Evolutionary conservation across 148 eudicot species (phyloP), one percentile per base, ranked within the genome.

Genomic region (Chenopodium quinoa): DNA sequence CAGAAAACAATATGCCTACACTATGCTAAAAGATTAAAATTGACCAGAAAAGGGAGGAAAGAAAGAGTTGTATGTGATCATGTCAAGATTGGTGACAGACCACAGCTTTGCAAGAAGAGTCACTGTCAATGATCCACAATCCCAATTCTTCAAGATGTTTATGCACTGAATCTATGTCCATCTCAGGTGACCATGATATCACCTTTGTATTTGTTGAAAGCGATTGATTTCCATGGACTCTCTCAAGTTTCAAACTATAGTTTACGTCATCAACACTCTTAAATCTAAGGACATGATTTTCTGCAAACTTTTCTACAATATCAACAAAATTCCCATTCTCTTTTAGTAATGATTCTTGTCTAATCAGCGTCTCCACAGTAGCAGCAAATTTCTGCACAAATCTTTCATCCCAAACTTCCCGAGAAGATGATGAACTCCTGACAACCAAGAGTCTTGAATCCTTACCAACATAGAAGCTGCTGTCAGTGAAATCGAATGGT

Each of bases 81-180:
- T 65, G 66, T 85, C 84, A 93, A 82, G 92, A 90, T 46, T 63
- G 85, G 79, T 93, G 92, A 85, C 99, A 96, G 76, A 91, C 70
- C 66, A 96, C 97, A 71, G 94, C 91, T 64, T 76, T 90, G 83
- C 99, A 96, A 25, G 97, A 90, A 63, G 80, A 81, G 13, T 93
- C 95, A 29, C 82, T 79, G 84, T 93, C 97, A 31, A 96, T 85
- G 58, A 85, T 79, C 99, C 99, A 96, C 85, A 91, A 11, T 62
- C 91, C 91, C 19, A 89, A 65, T 74, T 82, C 81, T 79, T 80
- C 84, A 70, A 96, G 95, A 37, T 71, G 80, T 46, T 86, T 89
- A 77, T 67, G 85, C 77, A 96, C 71, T 71, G 81, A 52, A 79
- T 86, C 88, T 27, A 68, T 63, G 82, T 80, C 88, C 78, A 79